A percentile compares a stretch with the other conserved stretches of the same genome.
phyloP scores from a whole-genome alignment of 768 basidiomycete species.

The Auriscalpium vulgare region DNA sequence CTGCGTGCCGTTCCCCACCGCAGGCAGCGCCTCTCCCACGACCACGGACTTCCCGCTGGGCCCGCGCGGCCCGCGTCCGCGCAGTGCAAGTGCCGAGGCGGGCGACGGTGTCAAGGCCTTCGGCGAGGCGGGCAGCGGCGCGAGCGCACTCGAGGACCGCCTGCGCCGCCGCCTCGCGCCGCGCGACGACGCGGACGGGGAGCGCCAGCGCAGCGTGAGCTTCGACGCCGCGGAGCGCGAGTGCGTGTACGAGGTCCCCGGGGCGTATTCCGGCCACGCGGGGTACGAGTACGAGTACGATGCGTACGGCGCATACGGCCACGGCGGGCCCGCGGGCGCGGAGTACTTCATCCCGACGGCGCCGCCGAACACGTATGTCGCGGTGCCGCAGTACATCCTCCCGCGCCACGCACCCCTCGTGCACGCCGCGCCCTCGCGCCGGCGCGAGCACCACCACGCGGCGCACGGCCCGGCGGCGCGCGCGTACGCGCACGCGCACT shows the following conservation, averaged over 20 bases:
- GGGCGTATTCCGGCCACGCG: neutral
- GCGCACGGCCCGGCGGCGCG: slow-evolving; percentile 8
- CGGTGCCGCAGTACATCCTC: slow-evolving; percentile 8
- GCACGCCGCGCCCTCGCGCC: slow-evolving; percentile 3
- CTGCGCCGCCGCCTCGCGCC: slow-evolving; percentile 9
- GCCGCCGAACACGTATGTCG: slow-evolving; percentile 1
- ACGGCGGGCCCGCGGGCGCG: neutral
- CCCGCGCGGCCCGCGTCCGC: slow-evolving; percentile 7
- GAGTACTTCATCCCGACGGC: slow-evolving; percentile 11
- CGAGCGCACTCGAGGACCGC: slow-evolving; percentile 9
- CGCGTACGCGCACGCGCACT: slow-evolving; percentile 13
- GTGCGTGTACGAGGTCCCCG: neutral
- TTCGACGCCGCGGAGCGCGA: slow-evolving; percentile 2
- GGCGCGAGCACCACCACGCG: neutral
- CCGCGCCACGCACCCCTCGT: slow-evolving; percentile 1
- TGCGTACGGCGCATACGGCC: neutral
- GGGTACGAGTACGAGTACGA: slow-evolving; percentile 1
- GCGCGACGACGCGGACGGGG: neutral
- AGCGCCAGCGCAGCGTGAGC: slow-evolving; percentile 15
- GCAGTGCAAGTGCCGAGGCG: slow-evolving; percentile 16
- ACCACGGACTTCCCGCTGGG: neutral
- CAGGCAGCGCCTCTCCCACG: neutral
- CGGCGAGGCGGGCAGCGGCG: slow-evolving; percentile 2
- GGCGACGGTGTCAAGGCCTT: slow-evolving; percentile 17
- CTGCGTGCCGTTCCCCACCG: slow-evolving; percentile 9